Conservation (phyloP, 192 early-diverging fungal genomes). For the Backusella luteola region DNA sequence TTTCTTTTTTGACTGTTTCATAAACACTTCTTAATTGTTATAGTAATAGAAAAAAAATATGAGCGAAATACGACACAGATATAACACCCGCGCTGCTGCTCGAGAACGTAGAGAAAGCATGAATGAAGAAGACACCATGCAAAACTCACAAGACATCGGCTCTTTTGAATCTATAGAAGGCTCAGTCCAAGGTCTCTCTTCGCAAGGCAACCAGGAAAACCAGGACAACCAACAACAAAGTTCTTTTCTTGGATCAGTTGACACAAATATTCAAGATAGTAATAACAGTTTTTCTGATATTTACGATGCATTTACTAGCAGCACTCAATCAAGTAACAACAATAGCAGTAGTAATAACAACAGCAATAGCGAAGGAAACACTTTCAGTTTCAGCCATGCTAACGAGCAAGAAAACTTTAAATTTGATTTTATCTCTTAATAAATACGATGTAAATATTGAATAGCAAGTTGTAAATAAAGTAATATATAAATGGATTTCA, state of each 20-base stretch:
- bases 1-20: background rate
- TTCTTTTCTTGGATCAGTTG: background rate
- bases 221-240: background rate
- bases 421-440: background rate
- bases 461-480: background rate
- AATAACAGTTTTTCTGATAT: background rate
- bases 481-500: background rate
- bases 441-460: background rate
- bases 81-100: background rate
- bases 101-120: background rate
- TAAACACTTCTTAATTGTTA: background rate
- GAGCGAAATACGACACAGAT: background rate
- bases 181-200: background rate
- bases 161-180: background rate
- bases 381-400: background rate
- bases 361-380: background rate
- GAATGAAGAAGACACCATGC: background rate
- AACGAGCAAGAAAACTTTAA: background rate
- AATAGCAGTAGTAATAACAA: background rate
- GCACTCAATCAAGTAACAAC: background rate
- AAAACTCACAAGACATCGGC: background rate
- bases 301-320: background rate
- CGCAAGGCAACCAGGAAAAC: background rate
- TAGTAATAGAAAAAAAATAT: background rate
- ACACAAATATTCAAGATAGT: background rate